These are phyloP conservation scores for Mytilinidion resinicola DNA, from an alignment of 495 filamentous ascomycete genomes.

Conservation along the genomic window DNA sequence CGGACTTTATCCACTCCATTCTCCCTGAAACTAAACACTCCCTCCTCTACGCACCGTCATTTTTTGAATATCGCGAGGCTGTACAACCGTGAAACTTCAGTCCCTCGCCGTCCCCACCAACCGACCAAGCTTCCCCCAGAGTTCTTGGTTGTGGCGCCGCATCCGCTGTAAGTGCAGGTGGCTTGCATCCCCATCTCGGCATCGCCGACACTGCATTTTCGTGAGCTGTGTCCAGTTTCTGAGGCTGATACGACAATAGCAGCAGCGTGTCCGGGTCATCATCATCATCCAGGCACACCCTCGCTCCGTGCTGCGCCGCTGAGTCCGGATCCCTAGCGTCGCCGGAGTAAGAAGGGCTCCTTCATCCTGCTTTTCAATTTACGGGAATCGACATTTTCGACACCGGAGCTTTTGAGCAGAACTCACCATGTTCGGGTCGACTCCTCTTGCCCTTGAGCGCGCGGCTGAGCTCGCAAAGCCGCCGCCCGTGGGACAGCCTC, in stretches of 20 bases:
- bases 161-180: neutral
- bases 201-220: neutral
- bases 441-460: slow-evolving; percentile 30
- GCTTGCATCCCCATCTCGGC: neutral
- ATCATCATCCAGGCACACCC: too few species aligned
- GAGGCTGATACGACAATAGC: neutral
- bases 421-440: slow-evolving; percentile 16
- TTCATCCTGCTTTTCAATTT: too few species aligned
- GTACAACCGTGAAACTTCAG: too few species aligned
- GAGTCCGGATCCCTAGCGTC: too few species aligned
- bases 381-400: too few species aligned
- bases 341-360: too few species aligned
- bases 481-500: slow-evolving; percentile 55
- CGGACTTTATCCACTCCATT: too few species aligned
- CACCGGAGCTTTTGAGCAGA: neutral
- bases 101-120: neutral
- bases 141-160: neutral
- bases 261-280: too few species aligned
- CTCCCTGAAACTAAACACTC: too few species aligned
- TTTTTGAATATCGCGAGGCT: too few species aligned
- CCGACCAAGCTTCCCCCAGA: neutral
- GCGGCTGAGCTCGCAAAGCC: slow-evolving; percentile 36
- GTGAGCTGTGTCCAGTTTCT: neutral
- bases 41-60: too few species aligned
- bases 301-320: too few species aligned